Percentiles rank a stretch among this genome's conserved stretches.
phyloP scores from a whole-genome alignment of 129 eudicot species.

The Artemisia argyi region DNA sequence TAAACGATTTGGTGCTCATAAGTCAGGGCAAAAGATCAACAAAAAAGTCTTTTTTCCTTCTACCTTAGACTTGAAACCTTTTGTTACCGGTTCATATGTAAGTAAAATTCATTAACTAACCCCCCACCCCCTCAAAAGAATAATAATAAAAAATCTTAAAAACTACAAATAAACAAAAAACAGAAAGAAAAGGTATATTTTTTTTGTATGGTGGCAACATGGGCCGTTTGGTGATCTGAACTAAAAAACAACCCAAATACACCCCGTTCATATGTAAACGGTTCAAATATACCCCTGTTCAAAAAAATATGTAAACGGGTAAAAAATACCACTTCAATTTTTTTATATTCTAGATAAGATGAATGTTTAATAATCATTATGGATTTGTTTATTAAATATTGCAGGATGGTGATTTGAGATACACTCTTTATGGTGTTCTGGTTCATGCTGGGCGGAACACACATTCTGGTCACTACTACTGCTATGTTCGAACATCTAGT shows the following conservation, averaged over 20 bases:
- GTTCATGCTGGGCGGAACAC: constrained; percentile 86
- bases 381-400: background rate
- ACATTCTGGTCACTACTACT: constrained; percentile 78
- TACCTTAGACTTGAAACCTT: constrained; percentile 1
- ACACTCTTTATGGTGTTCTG: constrained; percentile 76
- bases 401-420: constrained; percentile 22
- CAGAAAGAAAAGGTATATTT: background rate
- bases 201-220: too few relatives aligned
- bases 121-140: too few relatives aligned
- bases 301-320: too few relatives aligned
- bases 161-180: background rate
- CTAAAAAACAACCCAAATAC: too few relatives aligned
- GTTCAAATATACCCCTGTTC: too few relatives aligned
- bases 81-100: constrained; percentile 9
- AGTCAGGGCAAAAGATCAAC: constrained; percentile 62
- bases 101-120: background rate
- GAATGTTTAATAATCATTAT: background rate
- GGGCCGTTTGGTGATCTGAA: too few relatives aligned
- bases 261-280: too few relatives aligned
- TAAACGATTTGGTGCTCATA: constrained; percentile 67
- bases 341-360: too few relatives aligned
- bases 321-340: background rate
- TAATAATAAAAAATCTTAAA: background rate
- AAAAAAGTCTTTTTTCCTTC: constrained; percentile 21
- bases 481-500: constrained; percentile 64